Percentiles rank a stretch among this genome's conserved stretches.
phyloP scores from a whole-genome alignment of 345 rosid genomes.

The Gossypium rotundifolium region DNA sequence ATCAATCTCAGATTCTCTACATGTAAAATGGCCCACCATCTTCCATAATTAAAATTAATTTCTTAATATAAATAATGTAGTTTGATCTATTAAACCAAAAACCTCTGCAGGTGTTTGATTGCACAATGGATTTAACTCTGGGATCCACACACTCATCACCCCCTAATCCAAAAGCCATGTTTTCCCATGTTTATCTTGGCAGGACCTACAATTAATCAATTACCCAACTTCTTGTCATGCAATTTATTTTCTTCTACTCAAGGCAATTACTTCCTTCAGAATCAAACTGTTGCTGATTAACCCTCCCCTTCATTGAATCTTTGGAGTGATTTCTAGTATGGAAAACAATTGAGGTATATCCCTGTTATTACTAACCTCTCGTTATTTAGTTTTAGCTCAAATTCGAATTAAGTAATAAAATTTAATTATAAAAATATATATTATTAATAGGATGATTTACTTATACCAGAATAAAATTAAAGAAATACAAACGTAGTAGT shows the following conservation, averaged over 20 bases:
- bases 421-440: too few species aligned
- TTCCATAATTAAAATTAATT: not conserved
- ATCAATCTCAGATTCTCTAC: constrained; percentile 23
- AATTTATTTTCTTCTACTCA: constrained; percentile 9
- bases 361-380: too few species aligned
- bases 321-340: too few species aligned
- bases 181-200: not conserved
- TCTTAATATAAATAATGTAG: not conserved
- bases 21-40: constrained; percentile 18
- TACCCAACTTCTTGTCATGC: not conserved
- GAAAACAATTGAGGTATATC: too few species aligned
- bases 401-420: too few species aligned
- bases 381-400: too few species aligned
- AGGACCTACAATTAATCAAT: constrained; percentile 1
- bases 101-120: constrained; percentile 16
- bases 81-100: not conserved
- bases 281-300: not conserved
- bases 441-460: too few species aligned
- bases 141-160: constrained; percentile 14
- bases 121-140: constrained; percentile 13
- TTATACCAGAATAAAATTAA: accelerated
- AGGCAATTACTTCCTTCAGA: not conserved
- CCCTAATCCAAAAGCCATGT: not conserved
- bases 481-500: accelerated
- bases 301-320: not conserved